Base-by-base conservation (phyloP, 257 asterid species). In the Jacaranda copaia region DNA sequence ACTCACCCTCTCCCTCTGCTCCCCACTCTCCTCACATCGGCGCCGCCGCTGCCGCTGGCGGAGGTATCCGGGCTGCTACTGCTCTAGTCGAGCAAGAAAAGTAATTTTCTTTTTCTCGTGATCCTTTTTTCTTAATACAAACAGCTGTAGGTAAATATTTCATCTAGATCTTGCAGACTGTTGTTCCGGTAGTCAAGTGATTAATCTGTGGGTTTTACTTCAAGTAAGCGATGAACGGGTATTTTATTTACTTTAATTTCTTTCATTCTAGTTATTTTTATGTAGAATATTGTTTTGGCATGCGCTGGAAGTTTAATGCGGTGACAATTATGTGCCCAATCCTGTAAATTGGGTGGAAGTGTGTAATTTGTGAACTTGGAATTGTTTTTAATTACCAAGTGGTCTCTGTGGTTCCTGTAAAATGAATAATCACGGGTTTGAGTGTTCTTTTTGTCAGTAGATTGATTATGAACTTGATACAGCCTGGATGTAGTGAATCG, bases 21-120 rank as follows among this genome's bases (percentile, higher is more conserved):
- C 90, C 96, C 65, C 97, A 87, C 90, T 89, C 98, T 58, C 96
- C 97, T 43, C 98, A 88, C 77, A 86, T 93, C 86, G 88, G 82
- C 77, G 80, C 70, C 63, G 85, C 85, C 5, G 79, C 88, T 25
- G 90, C 80, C 3, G 80, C 88, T 32, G 91, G 78, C 45, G 85
- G 87, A 25, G 84, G 84, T 36, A 66, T 90, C 80, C 96, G 87
- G 69, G 84, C 85, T 68, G 87, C 87, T 56, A 78, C 91, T 18
- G 89, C 83, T 60, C 38, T 89, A 45, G 85, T 68, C 64, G 94
- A 91, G 77, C 94, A 89, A 13, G 97, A 91, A 25, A 86, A 88
- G 97, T 91, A 86, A 75, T 77, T 42, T 36, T 59, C 63, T 42
- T 11, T 73, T 46, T 12, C 11, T 14, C 70, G 19, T 32, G 56